These are phyloP conservation scores for Ceriops decandra DNA, from an alignment of 345 rosid genomes.

Conservation along the genomic window DNA sequence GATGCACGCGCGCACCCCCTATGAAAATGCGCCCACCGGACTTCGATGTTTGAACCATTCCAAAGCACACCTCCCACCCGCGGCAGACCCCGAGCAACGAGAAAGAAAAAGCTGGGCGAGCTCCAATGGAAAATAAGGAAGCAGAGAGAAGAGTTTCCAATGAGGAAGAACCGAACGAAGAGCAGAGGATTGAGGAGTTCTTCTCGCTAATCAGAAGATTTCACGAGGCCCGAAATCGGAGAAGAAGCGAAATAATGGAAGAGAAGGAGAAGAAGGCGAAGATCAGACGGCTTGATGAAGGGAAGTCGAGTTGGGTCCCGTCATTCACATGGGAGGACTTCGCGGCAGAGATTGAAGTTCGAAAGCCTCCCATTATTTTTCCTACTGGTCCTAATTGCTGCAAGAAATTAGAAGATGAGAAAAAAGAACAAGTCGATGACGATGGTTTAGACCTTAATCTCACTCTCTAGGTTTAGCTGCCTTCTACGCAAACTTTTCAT, in stretches of 20 bases:
- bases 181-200: slow-evolving; percentile 28
- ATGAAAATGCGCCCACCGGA: no score
- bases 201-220: slow-evolving; percentile 23
- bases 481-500: not conserved
- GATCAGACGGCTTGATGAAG: not conserved
- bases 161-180: slow-evolving; percentile 12
- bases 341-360: not conserved
- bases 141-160: not conserved
- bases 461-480: slow-evolving; percentile 16
- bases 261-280: slow-evolving; percentile 10
- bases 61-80: no score
- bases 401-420: not conserved
- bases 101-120: no score
- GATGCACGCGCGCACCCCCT: no score
- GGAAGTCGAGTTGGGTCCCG: slow-evolving; percentile 33
- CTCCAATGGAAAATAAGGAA: slow-evolving; percentile 18
- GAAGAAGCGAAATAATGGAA: slow-evolving; percentile 13
- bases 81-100: no score
- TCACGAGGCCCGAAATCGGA: slow-evolving; percentile 25
- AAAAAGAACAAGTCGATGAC: not conserved
- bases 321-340: slow-evolving; percentile 24
- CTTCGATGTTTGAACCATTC: no score
- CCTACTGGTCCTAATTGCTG: not conserved
- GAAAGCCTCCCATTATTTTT: not conserved
- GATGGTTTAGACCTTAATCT: slow-evolving; percentile 29